A percentile compares a stretch with the other conserved stretches of the same genome.
Conservation (phyloP, 495 filamentous ascomycete species). For the Cudoniella acicularis region DNA sequence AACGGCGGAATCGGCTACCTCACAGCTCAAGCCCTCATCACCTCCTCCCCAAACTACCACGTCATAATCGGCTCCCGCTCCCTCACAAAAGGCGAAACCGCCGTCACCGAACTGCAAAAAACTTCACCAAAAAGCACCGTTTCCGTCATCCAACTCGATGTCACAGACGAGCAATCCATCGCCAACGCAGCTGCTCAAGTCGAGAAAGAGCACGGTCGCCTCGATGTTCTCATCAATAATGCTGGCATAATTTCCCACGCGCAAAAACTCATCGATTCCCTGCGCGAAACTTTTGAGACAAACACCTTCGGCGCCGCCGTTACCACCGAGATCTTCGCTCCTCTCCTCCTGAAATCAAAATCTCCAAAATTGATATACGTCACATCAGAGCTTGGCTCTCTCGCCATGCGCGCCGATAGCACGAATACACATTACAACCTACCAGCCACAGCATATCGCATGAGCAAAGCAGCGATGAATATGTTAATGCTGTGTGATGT, state of each 20-base stretch:
- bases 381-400: constrained; percentile 33
- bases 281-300: constrained; percentile 34
- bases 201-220: constrained; percentile 28
- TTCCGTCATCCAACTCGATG: constrained; percentile 38
- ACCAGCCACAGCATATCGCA: constrained; percentile 15
- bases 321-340: constrained; percentile 36
- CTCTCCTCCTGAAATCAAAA: constrained; percentile 32
- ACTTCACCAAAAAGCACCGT: not conserved
- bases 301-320: constrained; percentile 36
- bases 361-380: constrained; percentile 36
- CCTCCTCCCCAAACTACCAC: not conserved
- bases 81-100: not conserved
- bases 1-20: not conserved
- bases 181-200: constrained; percentile 31
- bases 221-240: constrained; percentile 58
- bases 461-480: constrained; percentile 26
- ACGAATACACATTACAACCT: constrained; percentile 3
- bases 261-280: constrained; percentile 27
- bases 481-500: constrained; percentile 22
- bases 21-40: not conserved
- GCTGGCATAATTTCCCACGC: constrained; percentile 34
- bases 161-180: constrained; percentile 40
- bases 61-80: not conserved
- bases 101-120: not conserved
- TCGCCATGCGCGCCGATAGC: constrained; percentile 25